Evolutionary conservation across 2,329 filamentous ascomycete species (phyloP).

Genomic region (Trichoderma hamatum): DNA sequence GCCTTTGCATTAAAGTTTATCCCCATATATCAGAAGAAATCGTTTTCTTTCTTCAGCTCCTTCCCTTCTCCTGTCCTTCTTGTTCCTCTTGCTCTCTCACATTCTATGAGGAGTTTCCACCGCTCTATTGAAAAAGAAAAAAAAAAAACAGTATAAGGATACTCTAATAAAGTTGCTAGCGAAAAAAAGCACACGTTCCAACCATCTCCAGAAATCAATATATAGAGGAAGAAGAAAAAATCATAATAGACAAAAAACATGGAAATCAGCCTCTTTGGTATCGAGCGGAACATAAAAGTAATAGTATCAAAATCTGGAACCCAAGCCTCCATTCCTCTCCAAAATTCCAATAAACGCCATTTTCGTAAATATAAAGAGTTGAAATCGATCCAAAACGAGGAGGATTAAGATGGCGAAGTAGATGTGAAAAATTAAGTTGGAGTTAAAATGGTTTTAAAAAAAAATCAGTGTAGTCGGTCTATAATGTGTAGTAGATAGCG

Average conservation of each 20-base stretch:
- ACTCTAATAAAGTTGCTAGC: slow-evolving; percentile 5
- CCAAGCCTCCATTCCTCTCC: background rate
- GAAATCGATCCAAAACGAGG: slow-evolving; percentile 11
- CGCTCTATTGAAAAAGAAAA: slow-evolving; percentile 14
- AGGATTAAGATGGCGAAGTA: slow-evolving; percentile 21
- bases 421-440: slow-evolving; percentile 16
- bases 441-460: background rate
- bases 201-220: background rate
- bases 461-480: background rate
- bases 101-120: slow-evolving; percentile 21
- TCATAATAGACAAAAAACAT: slow-evolving; percentile 19
- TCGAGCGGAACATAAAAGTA: slow-evolving; percentile 21
- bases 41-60: background rate
- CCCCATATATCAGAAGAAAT: background rate
- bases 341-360: slow-evolving; percentile 12
- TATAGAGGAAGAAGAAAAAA: slow-evolving; percentile 3
- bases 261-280: slow-evolving; percentile 23
- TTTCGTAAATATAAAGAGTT: slow-evolving; percentile 14
- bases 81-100: slow-evolving; percentile 9
- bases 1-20: slow-evolving; percentile 9
- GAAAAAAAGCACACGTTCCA: background rate
- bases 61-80: background rate
- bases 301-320: background rate
- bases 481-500: background rate
- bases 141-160: background rate